These are phyloP conservation scores for Ceratobasidium sp. DNA, from an alignment of 1,284 basidiomycete genomes.

Conservation along the genomic window DNA sequence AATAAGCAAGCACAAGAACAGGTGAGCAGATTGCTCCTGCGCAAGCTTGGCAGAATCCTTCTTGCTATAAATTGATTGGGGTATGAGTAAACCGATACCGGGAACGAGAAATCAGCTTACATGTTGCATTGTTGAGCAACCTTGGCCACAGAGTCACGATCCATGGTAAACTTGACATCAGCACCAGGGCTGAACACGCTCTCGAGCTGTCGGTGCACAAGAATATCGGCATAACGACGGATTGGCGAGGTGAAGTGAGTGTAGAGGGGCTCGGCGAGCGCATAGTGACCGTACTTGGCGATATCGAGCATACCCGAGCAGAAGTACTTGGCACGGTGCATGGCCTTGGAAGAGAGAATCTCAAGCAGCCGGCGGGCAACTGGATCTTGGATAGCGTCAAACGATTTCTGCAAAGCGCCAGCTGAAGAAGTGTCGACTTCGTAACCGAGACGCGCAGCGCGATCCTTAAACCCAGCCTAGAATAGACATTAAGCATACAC, in stretches of 20 bases:
- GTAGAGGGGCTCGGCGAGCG: slow-evolving; percentile 91
- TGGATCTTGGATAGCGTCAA: slow-evolving; percentile 77
- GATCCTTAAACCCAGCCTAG: slow-evolving; percentile 78
- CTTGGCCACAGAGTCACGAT: slow-evolving; percentile 96
- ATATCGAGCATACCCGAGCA: slow-evolving; percentile 99
- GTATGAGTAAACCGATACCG: background rate
- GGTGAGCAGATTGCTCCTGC: slow-evolving; percentile 94
- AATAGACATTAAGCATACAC: slow-evolving; percentile 44
- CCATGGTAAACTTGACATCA: slow-evolving; percentile 94
- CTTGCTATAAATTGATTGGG: slow-evolving; percentile 66
- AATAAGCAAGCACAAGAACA: slow-evolving; percentile 94
- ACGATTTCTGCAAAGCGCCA: slow-evolving; percentile 84
- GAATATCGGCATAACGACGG: slow-evolving; percentile 91
- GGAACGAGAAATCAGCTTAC: slow-evolving; percentile 58
- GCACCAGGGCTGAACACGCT: slow-evolving; percentile 76
- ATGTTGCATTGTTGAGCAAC: slow-evolving; percentile 98
- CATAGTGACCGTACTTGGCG: slow-evolving; percentile 95
- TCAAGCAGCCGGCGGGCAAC: slow-evolving; percentile 79
- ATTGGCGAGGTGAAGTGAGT: slow-evolving; percentile 98
- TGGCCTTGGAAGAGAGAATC: slow-evolving; percentile 86
- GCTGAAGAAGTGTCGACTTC: slow-evolving; percentile 83
- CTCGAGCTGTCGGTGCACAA: slow-evolving; percentile 97
- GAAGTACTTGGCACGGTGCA: slow-evolving; percentile 95
- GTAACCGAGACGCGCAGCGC: slow-evolving; percentile 85
- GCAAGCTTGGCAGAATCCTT: slow-evolving; percentile 89